Conservation (phyloP, 1,284 basidiomycete genomes). For the Ceratobasidium sp. region DNA sequence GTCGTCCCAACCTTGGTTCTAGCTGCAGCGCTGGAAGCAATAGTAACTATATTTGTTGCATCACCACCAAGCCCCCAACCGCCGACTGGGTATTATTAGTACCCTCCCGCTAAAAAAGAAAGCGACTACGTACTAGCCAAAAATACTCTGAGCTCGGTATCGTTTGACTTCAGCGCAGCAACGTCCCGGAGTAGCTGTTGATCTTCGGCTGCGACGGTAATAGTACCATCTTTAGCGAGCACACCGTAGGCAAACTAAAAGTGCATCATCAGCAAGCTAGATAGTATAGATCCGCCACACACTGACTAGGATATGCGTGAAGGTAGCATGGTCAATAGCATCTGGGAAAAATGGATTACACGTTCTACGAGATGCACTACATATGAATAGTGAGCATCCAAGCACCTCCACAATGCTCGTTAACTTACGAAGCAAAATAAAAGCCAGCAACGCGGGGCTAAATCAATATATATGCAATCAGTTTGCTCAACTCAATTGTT, state of each 20-base stretch:
- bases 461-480: background rate
- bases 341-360: slow-evolving; percentile 34
- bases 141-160: slow-evolving; percentile 20
- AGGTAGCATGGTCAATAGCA: slow-evolving; percentile 14
- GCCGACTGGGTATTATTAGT: slow-evolving; percentile 19
- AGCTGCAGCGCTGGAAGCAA: slow-evolving; percentile 29
- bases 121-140: slow-evolving; percentile 31
- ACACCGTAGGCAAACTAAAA: slow-evolving; percentile 41
- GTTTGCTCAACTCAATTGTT: background rate
- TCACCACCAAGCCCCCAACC: slow-evolving; percentile 47
- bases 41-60: slow-evolving; percentile 23
- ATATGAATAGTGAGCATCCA: background rate
- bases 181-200: slow-evolving; percentile 26
- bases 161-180: slow-evolving; percentile 16
- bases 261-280: background rate
- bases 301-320: slow-evolving; percentile 35
- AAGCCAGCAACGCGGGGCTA: slow-evolving; percentile 38
- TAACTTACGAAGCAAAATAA: slow-evolving; percentile 41
- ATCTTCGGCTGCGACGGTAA: slow-evolving; percentile 31
- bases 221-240: slow-evolving; percentile 33
- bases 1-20: slow-evolving; percentile 45
- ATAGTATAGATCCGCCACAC: background rate
- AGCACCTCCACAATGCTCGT: background rate
- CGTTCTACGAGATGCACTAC: slow-evolving; percentile 13
- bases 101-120: background rate